These are phyloP conservation scores for Cyclostephanos invisitatus DNA, from an alignment of 108 stramenopile species.

Conservation along the genomic window DNA sequence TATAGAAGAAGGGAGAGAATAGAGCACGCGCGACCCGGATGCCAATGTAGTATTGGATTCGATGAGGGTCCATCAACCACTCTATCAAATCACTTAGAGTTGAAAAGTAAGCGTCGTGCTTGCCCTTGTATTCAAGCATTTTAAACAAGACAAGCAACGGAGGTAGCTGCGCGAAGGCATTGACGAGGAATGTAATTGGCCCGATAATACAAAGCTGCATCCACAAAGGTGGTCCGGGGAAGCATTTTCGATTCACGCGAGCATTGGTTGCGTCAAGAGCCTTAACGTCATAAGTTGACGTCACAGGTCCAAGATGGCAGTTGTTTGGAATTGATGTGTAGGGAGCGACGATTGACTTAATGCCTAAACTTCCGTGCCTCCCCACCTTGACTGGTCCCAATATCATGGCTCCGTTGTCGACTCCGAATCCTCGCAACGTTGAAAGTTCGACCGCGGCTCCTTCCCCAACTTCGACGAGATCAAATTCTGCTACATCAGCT, in stretches of 20 bases:
- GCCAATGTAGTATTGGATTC: constrained; percentile 63
- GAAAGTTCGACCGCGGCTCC: constrained; percentile 55
- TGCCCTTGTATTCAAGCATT: constrained; percentile 39
- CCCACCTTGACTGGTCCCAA: constrained; percentile 60
- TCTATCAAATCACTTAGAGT: constrained; percentile 50
- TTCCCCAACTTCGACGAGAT: constrained; percentile 58
- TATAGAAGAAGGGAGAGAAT: constrained; percentile 51
- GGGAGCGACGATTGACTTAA: constrained; percentile 63
- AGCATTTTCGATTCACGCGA: constrained; percentile 37
- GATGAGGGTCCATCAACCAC: constrained; percentile 58
- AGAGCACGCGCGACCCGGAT: constrained; percentile 31
- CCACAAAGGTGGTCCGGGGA: constrained; percentile 48
- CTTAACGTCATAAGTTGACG: constrained; percentile 45
- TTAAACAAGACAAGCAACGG: constrained; percentile 45
- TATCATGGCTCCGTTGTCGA: constrained; percentile 66
- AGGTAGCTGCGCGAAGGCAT: constrained; percentile 53
- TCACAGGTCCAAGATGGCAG: constrained; percentile 49
- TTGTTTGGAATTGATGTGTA: constrained; percentile 44
- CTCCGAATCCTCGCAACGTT: constrained; percentile 55
- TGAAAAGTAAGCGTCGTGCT: constrained; percentile 35
- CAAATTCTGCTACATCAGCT: constrained; percentile 67
- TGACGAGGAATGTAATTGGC: constrained; percentile 47
- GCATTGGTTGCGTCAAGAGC: constrained; percentile 16
- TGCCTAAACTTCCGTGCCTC: constrained; percentile 46
- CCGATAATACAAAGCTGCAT: constrained; percentile 26